Base-by-base conservation (phyloP, 2,329 filamentous ascomycete species). In the Rhynchosporium agropyri region DNA sequence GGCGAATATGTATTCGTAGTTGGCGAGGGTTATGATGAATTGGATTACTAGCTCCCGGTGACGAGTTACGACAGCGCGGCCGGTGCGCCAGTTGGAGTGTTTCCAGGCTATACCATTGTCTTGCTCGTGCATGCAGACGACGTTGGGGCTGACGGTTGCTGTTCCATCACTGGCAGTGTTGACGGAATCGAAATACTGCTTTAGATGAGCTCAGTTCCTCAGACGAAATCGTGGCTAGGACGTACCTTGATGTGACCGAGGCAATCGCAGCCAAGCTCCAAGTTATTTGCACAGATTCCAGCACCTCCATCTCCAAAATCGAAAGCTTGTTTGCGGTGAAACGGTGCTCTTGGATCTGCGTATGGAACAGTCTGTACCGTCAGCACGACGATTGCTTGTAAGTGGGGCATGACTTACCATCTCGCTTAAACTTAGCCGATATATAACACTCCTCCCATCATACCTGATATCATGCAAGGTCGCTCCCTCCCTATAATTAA, bases 41-140 rank as follows among this genome's bases (percentile, higher is more conserved):
- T 90, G 87, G 2, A 90, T 74, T 0, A 90, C 85, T 2, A 90
- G 79, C 67, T 88, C 83, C 0, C 87, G 81, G 62, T 81, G 79
- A 7, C 88, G 79, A 0, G 83, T 84, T 0, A 89, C 84, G 1
- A 86, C 84, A 0, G 85, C 85, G 1, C 84, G 80, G 33, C 80
- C 79, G 0, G 85, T 89, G 3, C 87, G 80, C 77, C 83, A 88
- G 76, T 90, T 89, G 4, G 86, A 88, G 74, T 89, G 87, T 71
- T 90, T 89, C 86, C 86, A 89, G 6, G 81, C 80, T 48, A 90
- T 88, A 4, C 88, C 88, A 59, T 84, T 83, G 68, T 90, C 88
- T 70, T 89, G 84, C 72, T 90, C 88, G 70, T 90, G 88, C 3
- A 90, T 76, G 69, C 88, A 90, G 61, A 89, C 78, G 5, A 87